Evolutionary conservation across 306 rosid genomes (phyloP), one percentile per base, ranked within the genome.

Genomic region (Oemleria cerasiformis): DNA sequence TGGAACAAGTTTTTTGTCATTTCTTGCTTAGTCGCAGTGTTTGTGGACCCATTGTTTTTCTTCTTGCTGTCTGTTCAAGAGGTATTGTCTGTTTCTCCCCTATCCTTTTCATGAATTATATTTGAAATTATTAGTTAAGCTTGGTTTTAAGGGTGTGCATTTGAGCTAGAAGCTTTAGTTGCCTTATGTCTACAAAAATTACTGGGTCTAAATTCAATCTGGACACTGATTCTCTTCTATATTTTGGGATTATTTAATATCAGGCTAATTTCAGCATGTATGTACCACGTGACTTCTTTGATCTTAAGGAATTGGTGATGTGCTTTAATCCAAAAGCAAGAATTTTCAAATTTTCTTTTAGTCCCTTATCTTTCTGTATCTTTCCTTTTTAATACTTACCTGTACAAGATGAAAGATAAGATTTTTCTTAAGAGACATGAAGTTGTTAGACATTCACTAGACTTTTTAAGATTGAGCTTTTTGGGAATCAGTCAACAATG

Each of bases 41-140:
- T 90, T 73, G 82, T 92, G 49, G 97, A 92, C 74, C 98, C 98
- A 2, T 80, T 92, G 70, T 85, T 88, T 86, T 90, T 90, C 87
- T 87, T 87, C 75, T 42, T 85, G 81, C 84, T 88, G 34, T 79
- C 79, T 65, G 89, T 78, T 70, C 41, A 44, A 4, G 0, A 78
- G 91, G 97, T 92, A 82, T 67, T 38, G 11, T 59, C 57, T 57
- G 23, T 63, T 65, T 62, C 60, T 68, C 68, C 72, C 23, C 12
- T 78, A 66, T 54, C 68, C 58, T 72, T 60, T 11, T 36, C 47
- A 34, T 57, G 61, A 69, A 9, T 48, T 40, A 10, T 30, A 7
- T 66, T 30, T 54, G 67, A 61, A 39, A 56, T 44, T 47, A n/a
- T 73, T 51, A 36, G 12, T 41, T 63, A 7, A 53, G 67, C 12